Conservation (phyloP, 352 stramenopile genomes). For the Pythium folliculosum region DNA sequence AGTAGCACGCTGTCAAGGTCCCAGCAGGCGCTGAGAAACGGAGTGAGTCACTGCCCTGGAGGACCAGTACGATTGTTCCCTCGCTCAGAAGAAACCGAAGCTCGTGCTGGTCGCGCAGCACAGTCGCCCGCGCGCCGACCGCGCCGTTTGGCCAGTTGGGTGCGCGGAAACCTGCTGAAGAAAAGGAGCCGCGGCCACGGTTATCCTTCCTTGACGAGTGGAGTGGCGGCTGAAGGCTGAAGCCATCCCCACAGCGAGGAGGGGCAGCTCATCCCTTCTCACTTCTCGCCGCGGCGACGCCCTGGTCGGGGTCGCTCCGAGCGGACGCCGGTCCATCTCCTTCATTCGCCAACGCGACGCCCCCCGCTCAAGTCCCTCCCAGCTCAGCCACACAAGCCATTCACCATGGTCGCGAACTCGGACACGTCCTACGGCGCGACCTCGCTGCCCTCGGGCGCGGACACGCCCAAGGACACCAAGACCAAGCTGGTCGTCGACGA, state of each 20-base stretch:
- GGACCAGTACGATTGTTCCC: neutral
- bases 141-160: too few species aligned
- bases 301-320: neutral
- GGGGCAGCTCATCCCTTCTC: neutral
- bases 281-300: too few species aligned
- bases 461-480: neutral
- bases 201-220: too few species aligned
- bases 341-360: conserved; percentile 6
- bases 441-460: neutral
- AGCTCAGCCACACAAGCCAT: neutral
- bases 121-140: too few species aligned
- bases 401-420: neutral
- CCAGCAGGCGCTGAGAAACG: too few species aligned
- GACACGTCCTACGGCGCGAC: conserved; percentile 2
- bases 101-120: too few species aligned
- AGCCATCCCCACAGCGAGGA: too few species aligned
- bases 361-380: conserved; percentile 1
- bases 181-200: too few species aligned
- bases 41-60: neutral
- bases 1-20: neutral
- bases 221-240: too few species aligned
- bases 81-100: too few species aligned
- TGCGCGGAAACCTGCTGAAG: too few species aligned
- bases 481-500: neutral
- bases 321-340: neutral